Evolutionary conservation across 495 filamentous ascomycete species (phyloP), one percentile per base, ranked within the genome.

Genomic region (Oleoguttula mirabilis): DNA sequence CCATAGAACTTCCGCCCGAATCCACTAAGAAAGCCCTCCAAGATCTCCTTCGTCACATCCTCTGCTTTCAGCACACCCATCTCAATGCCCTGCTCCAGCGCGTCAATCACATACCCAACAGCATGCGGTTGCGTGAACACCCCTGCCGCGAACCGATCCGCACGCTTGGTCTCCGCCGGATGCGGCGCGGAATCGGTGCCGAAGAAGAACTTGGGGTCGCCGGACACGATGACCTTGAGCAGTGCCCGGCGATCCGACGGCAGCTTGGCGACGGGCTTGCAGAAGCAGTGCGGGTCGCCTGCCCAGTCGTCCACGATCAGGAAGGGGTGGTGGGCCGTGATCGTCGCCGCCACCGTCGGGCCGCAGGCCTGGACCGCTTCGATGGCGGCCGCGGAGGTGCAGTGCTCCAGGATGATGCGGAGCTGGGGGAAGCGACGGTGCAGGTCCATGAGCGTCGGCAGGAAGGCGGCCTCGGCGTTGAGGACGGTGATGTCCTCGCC

Each of bases 101-200:
- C 81, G 44, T 73, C 70, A 21, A 93, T 53, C 23, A 88, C 81
- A 21, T 81, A 67, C 41, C 80, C 76, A 11, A 83, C 76, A n/a
- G 76, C 77, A 55, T 77, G 84, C n/a, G 83, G 81, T 59, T 94
- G 87, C 6, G 87, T 94, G 64, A 92, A 94, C 5, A 88, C 80
- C 19, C 88, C 87, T 3, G 83, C 85, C 4, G 85, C 82, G n/a
- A 69, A 61, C 61, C 72, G 80, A 39, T 55, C 58, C 17, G 70
- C 75, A 43, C 76, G 71, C 67, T 94, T 94, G 36, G 80, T 75
- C 11, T 61, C 57, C 11, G 79, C 71, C 7, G 79, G 77, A 63
- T 95, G 88, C 17, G 88, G 88, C 22, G 81, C 81, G 32, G 71
- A 75, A 55, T 84, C 80, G 22, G 67, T 77, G 32, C 70, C 68